Conservation (phyloP, 139 green algal genomes). For the Deuterostichococcus epilithicus region DNA sequence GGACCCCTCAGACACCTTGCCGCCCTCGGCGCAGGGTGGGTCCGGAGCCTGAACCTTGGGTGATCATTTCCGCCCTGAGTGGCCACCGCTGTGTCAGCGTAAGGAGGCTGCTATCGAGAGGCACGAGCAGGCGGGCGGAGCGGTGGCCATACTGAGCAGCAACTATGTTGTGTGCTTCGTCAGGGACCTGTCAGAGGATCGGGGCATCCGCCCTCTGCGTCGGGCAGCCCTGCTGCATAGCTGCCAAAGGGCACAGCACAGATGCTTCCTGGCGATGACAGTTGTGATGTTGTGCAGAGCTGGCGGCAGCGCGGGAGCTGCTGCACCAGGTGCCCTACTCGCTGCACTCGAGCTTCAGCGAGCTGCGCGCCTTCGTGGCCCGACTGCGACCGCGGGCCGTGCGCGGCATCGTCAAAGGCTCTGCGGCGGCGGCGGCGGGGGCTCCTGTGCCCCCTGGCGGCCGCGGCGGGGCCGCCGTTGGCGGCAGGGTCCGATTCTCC, state of each 20-base stretch:
- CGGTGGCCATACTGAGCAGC: too few relatives aligned
- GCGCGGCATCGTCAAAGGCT: constrained; percentile 3
- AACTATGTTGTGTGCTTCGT: neutral
- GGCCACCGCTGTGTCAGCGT: too few relatives aligned
- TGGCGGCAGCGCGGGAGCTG: constrained; percentile 27
- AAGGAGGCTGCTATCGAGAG: too few relatives aligned
- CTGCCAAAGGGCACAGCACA: neutral
- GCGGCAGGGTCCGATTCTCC: neutral
- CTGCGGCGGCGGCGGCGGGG: too few relatives aligned
- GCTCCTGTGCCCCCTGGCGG: neutral
- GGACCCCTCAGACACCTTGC: neutral
- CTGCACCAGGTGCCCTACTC: constrained; percentile 42
- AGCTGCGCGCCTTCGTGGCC: constrained; percentile 16
- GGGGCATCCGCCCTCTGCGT: neutral
- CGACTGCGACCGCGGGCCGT: constrained; percentile 8
- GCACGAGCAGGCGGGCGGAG: too few relatives aligned
- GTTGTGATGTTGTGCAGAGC: constrained; percentile 2
- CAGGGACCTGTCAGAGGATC: neutral
- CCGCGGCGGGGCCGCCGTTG: too few relatives aligned
- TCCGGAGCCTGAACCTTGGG: too few relatives aligned
- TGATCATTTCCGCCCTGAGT: too few relatives aligned
- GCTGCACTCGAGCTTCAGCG: constrained; percentile 35
- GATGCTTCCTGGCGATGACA: constrained; percentile 1
- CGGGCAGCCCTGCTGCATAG: neutral
- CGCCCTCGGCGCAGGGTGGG: neutral